Base-by-base conservation (phyloP, 1,284 basidiomycete genomes). In the Cutaneotrichosporon arboriforme region DNA sequence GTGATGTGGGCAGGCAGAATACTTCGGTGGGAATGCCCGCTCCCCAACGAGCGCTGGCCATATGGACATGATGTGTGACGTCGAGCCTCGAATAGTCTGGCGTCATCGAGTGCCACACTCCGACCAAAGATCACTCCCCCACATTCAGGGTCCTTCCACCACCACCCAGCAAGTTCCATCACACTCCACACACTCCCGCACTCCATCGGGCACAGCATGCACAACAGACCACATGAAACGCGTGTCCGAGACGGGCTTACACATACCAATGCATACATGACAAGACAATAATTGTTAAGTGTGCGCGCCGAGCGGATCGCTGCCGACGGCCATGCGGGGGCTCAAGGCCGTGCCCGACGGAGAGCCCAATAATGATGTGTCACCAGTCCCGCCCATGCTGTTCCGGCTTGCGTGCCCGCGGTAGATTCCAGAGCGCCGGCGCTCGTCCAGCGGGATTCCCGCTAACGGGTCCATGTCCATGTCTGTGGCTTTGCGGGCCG, bases 241-340 rank as follows among this genome's bases (percentile, higher is more conserved):
- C 26, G 26, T 10, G 26, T 5, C 26, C 26, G 26, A 31, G 7
- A 31, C 26, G 26, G 26, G 17, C 43, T 12, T 45, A 45, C 43
- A 45, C 33, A 22, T 31, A 15, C 10, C 23, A 26, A 23, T 36
- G 34, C 36, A 38, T 18, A 17, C 21, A 31, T 31, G 22, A 43
- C 22, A 26, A 15, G 42, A 26, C 12, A 47, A 8, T 7, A 1
- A 22, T n/a, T 15, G 9, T 31, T 42, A 46, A 21, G 17, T 33
- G 43, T 45, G 43, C 33, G 43, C 56, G 14, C 56, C 56, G 10
- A 58, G 52, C 33, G 56, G 56, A 46, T 58, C 55, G 3, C 43
- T 34, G 44, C 52, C 49, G 52, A 42, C 52, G 39, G 54, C 43
- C 43, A 45, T 35, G 13, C 47, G 46, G 26, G 46, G 42, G 23